Evolutionary conservation across 1,139 yeast species (phyloP).

Genomic region (Maudiozyma humilis): DNA sequence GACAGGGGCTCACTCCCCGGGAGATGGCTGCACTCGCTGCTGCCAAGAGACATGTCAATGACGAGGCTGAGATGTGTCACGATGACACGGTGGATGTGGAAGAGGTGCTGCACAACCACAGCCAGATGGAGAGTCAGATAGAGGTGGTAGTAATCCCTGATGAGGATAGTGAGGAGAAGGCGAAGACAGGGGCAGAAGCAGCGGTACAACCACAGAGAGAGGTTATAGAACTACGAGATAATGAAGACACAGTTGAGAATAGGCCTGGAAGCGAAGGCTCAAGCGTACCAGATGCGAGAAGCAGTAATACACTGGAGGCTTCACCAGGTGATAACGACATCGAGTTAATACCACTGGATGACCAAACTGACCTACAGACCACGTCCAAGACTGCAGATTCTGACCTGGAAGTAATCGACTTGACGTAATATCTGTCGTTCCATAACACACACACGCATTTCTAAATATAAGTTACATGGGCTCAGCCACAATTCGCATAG

Average conservation of each 20-base stretch:
- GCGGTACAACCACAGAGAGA: neutral
- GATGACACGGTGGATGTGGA: conserved; percentile 10
- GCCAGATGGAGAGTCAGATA: conserved; percentile 10
- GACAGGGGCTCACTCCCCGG: conserved; percentile 27
- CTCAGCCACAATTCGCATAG: no score
- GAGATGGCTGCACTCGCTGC: conserved; percentile 60
- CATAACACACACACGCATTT: neutral
- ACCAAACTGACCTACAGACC: no score
- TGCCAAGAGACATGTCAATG: conserved; percentile 54
- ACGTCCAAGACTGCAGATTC: neutral
- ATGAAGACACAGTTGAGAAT: no score
- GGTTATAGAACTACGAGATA: no score
- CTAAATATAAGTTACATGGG: no score
- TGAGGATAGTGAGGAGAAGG: no score
- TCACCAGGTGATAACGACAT: no score
- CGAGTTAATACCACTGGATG: no score
- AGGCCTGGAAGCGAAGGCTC: no score
- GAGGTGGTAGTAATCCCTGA: conserved; percentile 25
- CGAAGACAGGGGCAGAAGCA: conserved; percentile 22
- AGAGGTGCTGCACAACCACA: conserved; percentile 9
- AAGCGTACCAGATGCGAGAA: no score
- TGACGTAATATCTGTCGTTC: conserved; percentile 18
- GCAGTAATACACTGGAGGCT: no score
- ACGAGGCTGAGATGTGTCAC: conserved; percentile 24
- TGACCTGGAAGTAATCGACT: conserved; percentile 18